phyloP scores from a whole-genome alignment of 768 basidiomycete species.

The Phaffia tasmanica region DNA sequence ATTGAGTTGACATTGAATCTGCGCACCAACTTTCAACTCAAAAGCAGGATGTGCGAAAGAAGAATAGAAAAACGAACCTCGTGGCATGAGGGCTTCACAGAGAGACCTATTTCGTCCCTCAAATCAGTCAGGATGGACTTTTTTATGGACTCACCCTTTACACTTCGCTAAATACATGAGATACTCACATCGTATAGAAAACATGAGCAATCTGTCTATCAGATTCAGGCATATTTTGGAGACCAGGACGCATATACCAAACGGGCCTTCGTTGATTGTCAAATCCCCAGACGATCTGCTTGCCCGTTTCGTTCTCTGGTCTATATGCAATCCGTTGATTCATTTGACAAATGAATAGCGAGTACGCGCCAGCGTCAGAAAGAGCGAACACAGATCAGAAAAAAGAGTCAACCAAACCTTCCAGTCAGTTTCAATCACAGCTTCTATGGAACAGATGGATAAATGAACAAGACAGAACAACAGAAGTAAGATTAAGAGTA shows the following conservation, averaged over 20 bases:
- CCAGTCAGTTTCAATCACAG: too few species aligned
- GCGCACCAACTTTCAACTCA: too few species aligned
- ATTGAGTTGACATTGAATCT: too few species aligned
- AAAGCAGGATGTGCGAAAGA: too few species aligned
- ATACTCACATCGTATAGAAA: constrained; percentile 3
- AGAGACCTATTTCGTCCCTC: background rate
- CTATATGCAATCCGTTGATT: background rate
- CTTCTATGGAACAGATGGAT: background rate
- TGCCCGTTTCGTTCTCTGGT: constrained; percentile 23
- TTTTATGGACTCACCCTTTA: background rate
- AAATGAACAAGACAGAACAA: background rate
- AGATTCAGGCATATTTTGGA: constrained; percentile 2
- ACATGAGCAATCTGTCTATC: background rate
- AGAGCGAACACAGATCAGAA: too few species aligned
- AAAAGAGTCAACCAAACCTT: background rate
- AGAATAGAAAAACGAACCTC: background rate
- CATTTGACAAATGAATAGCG: too few species aligned
- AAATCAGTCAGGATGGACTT: background rate
- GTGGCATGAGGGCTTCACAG: background rate
- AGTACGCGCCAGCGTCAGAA: background rate
- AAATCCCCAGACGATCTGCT: constrained; percentile 18
- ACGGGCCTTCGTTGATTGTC: constrained; percentile 12
- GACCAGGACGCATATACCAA: constrained; percentile 26
- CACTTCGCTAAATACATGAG: background rate
- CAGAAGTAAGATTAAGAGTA: background rate